Base-by-base conservation (phyloP, 768 basidiomycete genomes). In the Stropharia rugosoannulata region DNA sequence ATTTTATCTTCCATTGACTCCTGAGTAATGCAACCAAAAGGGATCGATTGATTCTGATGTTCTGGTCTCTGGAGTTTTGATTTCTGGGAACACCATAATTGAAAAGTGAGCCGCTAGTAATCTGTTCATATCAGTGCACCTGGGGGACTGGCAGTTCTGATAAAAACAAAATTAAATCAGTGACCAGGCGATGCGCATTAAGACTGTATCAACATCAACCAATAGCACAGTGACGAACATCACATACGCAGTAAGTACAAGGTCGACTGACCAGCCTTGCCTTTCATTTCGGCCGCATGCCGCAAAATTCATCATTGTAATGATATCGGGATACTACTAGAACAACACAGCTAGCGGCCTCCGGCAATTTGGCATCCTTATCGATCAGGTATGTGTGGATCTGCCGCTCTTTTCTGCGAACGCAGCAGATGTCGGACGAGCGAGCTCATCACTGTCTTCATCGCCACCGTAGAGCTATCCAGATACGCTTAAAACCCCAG, bases 161-260 rank as follows among this genome's bases (percentile, higher is more conserved):
- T 25, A 15, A 25, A 22, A 11, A 9, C 18, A 7, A 37, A 35
- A 36, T 35, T 19, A 3, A 22, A 40, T 8, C 35, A 84, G 83
- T 56, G 69, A 72, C 53, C 79, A 80, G 63, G 84, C 78, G 0
- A 73, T 88, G 43, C 81, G 85, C 42, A 87, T 89, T 70, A 89
- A 87, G 70, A 84, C 79, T 6, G 59, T 79, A 5, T 64, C 72
- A 12, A 52, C 57, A 44, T 77, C 85, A 8, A 77, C 73, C 3
- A 73, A 72, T 43, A 78, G 80, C 45, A 72, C 65, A 5, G 82
- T 87, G 7, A 63, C 73, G 4, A 75, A 77, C 59, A 69, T 85
- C 53, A 80, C 76, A 3, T 85, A 80, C 65, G 72, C 70, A 3
- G 80, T 80, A 61, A 48, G 71, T n/a, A n/a, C n/a, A n/a, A n/a